Conservation (phyloP, 352 stramenopile genomes). For the Globisporangium spinosum region DNA sequence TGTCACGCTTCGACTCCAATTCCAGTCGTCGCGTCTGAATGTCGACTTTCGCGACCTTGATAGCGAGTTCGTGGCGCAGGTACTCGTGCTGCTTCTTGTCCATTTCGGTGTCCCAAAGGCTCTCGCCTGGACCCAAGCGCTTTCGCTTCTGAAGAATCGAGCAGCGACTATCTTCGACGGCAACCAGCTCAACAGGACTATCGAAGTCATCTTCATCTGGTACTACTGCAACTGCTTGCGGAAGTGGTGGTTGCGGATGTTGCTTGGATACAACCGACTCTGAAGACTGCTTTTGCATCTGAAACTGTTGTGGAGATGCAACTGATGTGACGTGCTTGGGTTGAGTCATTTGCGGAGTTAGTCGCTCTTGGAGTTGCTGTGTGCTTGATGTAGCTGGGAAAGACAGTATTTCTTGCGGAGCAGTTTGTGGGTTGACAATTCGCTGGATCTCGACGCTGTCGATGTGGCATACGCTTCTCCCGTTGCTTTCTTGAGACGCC, state of each 20-base stretch:
- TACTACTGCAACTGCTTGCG: neutral
- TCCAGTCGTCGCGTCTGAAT: conserved; percentile 42
- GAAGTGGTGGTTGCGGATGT: neutral
- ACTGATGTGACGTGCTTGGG: neutral
- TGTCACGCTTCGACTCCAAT: conserved; percentile 41
- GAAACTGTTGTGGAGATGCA: conserved; percentile 1
- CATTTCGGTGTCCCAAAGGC: neutral
- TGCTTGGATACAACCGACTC: neutral
- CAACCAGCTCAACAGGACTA: neutral
- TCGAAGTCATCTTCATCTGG: conserved; percentile 3
- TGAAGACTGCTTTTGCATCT: neutral
- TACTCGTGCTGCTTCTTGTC: conserved; percentile 26
- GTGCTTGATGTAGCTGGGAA: neutral
- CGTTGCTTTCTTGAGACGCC: neutral
- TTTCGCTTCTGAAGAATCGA: conserved; percentile 11
- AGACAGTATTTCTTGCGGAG: neutral
- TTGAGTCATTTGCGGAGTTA: neutral
- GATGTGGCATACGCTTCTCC: neutral
- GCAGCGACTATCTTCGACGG: neutral
- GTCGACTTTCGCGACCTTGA: conserved; percentile 40
- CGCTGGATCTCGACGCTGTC: conserved; percentile 12
- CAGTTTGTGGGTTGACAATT: neutral
- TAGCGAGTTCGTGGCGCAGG: conserved; percentile 32
- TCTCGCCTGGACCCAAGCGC: neutral
- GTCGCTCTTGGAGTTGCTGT: neutral